Base-by-base conservation (phyloP, 2,329 filamentous ascomycete genomes). In the Botrytis cinerea region DNA sequence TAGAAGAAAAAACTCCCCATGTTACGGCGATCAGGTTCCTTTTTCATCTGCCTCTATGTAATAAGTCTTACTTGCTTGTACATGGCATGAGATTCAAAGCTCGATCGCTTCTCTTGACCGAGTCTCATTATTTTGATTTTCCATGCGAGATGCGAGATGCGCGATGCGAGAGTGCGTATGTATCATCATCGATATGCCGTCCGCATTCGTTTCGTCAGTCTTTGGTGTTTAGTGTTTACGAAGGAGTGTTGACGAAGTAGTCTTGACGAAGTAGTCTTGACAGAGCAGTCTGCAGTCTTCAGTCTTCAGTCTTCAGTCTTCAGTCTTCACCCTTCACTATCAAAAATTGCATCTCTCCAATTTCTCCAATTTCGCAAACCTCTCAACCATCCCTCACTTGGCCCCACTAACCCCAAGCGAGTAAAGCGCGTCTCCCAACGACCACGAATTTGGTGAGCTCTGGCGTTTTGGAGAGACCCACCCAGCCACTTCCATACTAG, bases 351-450 rank as follows among this genome's bases (percentile, higher is more conserved):
- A 57, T 32, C 35, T 48, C 63, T 66, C 35, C 22, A 51, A 45
- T 46, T 48, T 38, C 63, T 66, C 35, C 22, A 51, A 45, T 46
- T 48, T 48, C 63, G 51, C 35, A 14, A 51, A 51, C 22, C 63
- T 48, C 43, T 38, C 59, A 61, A 38, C 59, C 32, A 48, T 51
- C 28, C 63, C 28, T 66, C 63, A 35, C 20, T 12, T 10, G 1
- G 32, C 48, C 28, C 35, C 48, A 32, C 66, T 57, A 68, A 68
- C 6, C 66, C 66, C 9, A 43, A 68, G 25, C 48, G 25, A 57
- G 66, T 57, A 57, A 68, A 68, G 66, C 22, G 66, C 48, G 66
- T 68, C 48, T 68, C 66, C 66, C 66, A 68, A 68, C 64, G 48
- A 68, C 10, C 64, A 68, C 64, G 46, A 68, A 57, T 57, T 54